phyloP scores from a whole-genome alignment of 2,329 filamentous ascomycete genomes.

The Colletotrichum melonis region DNA sequence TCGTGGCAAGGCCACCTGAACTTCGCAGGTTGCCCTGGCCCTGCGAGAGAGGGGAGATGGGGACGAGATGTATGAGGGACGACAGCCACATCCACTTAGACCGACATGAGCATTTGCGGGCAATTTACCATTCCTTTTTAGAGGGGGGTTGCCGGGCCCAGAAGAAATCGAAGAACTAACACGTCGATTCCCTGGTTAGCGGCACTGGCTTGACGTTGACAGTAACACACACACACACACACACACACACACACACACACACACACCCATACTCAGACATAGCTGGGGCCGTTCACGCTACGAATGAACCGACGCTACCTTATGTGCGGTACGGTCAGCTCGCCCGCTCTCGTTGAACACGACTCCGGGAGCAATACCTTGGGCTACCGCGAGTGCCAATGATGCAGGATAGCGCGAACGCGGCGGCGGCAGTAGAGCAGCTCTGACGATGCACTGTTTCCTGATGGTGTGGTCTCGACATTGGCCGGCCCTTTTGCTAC shows the following conservation, averaged over 20 bases:
- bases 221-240: neutral
- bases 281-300: neutral
- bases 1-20: constrained; percentile 31
- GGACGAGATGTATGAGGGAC: neutral
- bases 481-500: neutral
- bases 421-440: neutral
- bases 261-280: neutral
- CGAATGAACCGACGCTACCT: neutral
- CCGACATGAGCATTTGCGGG: constrained; percentile 2
- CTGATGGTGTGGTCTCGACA: neutral
- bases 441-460: neutral
- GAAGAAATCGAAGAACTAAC: neutral
- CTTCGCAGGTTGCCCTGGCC: constrained; percentile 26
- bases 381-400: neutral
- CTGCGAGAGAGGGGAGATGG: constrained; percentile 15
- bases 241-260: neutral
- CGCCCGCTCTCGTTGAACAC: neutral
- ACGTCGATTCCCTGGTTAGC: constrained; percentile 2
- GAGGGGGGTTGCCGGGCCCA: neutral
- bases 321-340: neutral
- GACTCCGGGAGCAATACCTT: neutral
- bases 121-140: constrained; percentile 11
- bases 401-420: neutral
- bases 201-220: neutral
- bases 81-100: neutral